These are phyloP conservation scores for Phytophthora idaei DNA, from an alignment of 352 stramenopile species.

Conservation along the genomic window DNA sequence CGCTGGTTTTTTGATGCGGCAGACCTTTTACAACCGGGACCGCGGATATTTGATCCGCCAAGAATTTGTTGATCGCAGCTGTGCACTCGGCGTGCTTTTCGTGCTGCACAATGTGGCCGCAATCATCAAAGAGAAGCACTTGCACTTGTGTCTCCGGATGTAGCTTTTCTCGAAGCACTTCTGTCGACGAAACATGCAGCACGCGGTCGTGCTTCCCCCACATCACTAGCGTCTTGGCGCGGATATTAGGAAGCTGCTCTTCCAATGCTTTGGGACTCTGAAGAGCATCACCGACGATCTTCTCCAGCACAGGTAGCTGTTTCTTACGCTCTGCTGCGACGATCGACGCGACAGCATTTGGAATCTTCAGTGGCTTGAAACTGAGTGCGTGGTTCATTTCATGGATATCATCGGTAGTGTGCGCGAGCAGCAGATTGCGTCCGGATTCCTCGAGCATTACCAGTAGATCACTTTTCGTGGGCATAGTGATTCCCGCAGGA, in stretches of 20 bases:
- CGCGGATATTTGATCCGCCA: constrained; percentile 13
- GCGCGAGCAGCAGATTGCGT: constrained; percentile 65
- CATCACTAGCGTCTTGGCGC: constrained; percentile 58
- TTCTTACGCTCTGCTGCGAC: constrained; percentile 53
- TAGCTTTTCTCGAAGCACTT: constrained; percentile 59
- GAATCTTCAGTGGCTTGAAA: constrained; percentile 36
- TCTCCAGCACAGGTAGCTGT: constrained; percentile 59
- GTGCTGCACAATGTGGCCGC: constrained; percentile 71
- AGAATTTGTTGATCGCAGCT: constrained; percentile 60
- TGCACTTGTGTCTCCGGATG: constrained; percentile 30
- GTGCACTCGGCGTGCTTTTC: constrained; percentile 62
- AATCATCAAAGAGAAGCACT: constrained; percentile 59
- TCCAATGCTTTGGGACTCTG: constrained; percentile 61
- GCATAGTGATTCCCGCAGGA: constrained; percentile 69
- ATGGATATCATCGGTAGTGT: constrained; percentile 60
- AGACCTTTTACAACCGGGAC: neutral
- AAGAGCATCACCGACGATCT: constrained; percentile 61
- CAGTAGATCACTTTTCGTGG: constrained; percentile 62
- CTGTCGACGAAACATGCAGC: constrained; percentile 64
- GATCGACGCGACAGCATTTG: constrained; percentile 37
- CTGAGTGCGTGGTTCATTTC: constrained; percentile 57
- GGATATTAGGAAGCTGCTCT: constrained; percentile 59
- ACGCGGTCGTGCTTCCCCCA: constrained; percentile 78
- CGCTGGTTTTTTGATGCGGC: constrained; percentile 2
- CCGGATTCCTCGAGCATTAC: constrained; percentile 61